Base-by-base conservation (phyloP, 2,329 filamentous ascomycete genomes). In the Fusarium udum region DNA sequence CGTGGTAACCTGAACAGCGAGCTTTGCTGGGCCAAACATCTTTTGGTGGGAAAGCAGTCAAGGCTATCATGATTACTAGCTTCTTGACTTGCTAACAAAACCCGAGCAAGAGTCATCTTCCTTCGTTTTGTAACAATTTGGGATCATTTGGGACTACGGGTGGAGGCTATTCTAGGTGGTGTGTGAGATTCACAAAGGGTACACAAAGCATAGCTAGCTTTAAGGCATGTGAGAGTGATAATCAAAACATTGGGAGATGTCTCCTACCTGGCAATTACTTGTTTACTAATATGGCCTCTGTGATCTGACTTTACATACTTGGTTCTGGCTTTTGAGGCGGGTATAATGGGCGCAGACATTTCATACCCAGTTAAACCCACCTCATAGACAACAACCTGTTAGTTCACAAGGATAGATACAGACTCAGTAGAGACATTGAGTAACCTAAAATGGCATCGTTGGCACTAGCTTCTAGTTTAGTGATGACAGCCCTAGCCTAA, bases 41-140 rank as follows among this genome's bases (percentile, higher is more conserved):
- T 48, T 75, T 75, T 73, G 67, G 69, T 65, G 67, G 69, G 72
- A 64, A 67, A 55, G 74, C 70, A 71, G 66, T 72, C 65, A 34
- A 68, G 55, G 64, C 64, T 68, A 65, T 69, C 52, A 67, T 67
- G 69, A 60, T 53, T 57, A 66, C 67, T 67, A 59, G 60, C 61
- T 51, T 56, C 31, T 72, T 52, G 69, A 72, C 65, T 64, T 49
- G 53, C 69, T 67, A 59, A 66, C 32, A 55, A 64, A 75, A 49
- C 71, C 72, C 65, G 63, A 67, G 72, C 67, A 65, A 57, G 61
- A 59, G 56, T 64, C 61, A 65, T 70, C 69, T 61, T 70, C 60
- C 52, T 61, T 74, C 51, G 55, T 63, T 61, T 75, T 74, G 72
- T 74, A 74, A 74, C 72, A 74, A 74, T 70, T 73, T 75, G 61